phyloP scores from a whole-genome alignment of 352 stramenopile species.

The Pythium diclinum region DNA sequence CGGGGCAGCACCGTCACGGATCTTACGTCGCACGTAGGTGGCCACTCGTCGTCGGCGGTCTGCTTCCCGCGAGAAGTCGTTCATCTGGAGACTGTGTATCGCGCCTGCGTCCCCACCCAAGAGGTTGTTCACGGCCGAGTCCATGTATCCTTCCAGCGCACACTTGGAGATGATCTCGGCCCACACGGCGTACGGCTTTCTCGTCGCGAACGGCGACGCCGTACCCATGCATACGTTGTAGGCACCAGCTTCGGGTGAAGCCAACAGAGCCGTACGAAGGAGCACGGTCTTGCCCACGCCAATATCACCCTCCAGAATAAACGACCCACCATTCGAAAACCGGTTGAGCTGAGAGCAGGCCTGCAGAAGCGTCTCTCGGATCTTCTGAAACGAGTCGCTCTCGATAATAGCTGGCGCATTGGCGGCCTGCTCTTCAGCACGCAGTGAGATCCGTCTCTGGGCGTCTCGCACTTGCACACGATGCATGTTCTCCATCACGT shows the following conservation, averaged over 20 bases:
- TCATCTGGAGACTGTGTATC: slow-evolving; percentile 17
- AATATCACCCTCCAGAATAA: slow-evolving; percentile 82
- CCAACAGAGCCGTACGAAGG: slow-evolving; percentile 51
- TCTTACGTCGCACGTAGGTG: slow-evolving; percentile 59
- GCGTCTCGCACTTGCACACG: slow-evolving; percentile 81
- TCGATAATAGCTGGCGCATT: slow-evolving; percentile 52
- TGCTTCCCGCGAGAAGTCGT: slow-evolving; percentile 32
- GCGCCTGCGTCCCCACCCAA: neutral
- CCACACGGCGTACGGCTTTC: slow-evolving; percentile 83
- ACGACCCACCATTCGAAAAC: slow-evolving; percentile 62
- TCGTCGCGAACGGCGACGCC: slow-evolving; percentile 65
- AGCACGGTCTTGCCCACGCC: slow-evolving; percentile 81
- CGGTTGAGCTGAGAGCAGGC: slow-evolving; percentile 66
- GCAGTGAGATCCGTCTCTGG: slow-evolving; percentile 56
- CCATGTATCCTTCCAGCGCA: slow-evolving; percentile 33
- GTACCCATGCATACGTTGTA: slow-evolving; percentile 69
- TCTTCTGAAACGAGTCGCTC: slow-evolving; percentile 53
- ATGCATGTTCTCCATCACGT: slow-evolving; percentile 87
- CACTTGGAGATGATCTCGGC: slow-evolving; percentile 72
- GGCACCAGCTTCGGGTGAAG: slow-evolving; percentile 38
- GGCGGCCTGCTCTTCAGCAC: slow-evolving; percentile 45
- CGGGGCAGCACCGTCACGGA: slow-evolving; percentile 52
- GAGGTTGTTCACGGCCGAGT: slow-evolving; percentile 7
- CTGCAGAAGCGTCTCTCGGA: slow-evolving; percentile 50
- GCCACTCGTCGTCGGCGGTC: slow-evolving; percentile 54